Conservation (phyloP, 1,284 basidiomycete species). For the Tilletia horrida region DNA sequence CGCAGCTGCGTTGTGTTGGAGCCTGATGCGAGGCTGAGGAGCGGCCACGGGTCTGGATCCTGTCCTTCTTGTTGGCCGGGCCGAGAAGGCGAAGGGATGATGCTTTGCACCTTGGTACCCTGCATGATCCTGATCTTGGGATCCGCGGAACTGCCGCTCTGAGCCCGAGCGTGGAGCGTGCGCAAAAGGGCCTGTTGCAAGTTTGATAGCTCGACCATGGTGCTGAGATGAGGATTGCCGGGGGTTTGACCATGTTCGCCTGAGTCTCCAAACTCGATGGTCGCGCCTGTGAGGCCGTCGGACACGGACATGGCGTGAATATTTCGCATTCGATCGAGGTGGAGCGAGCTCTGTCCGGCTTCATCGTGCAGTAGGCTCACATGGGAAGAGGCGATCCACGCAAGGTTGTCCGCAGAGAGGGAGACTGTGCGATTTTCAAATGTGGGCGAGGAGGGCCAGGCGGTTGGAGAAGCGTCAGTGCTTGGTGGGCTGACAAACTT, state of each 20-base stretch:
- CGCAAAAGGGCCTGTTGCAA: slow-evolving; percentile 51
- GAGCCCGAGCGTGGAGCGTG: slow-evolving; percentile 30
- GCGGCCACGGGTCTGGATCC: slow-evolving; percentile 59
- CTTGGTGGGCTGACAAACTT: slow-evolving; percentile 30
- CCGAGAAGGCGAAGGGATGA: slow-evolving; percentile 56
- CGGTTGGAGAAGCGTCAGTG: slow-evolving; percentile 18
- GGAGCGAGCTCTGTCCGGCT: slow-evolving; percentile 22
- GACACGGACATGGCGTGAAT: slow-evolving; percentile 50
- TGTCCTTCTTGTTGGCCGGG: slow-evolving; percentile 27
- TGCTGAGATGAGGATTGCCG: slow-evolving; percentile 26
- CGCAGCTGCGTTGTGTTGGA: slow-evolving; percentile 13
- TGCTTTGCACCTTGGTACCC: slow-evolving; percentile 67
- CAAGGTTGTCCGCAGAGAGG: slow-evolving; percentile 46
- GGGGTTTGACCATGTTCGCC: neutral
- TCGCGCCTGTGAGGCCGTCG: slow-evolving; percentile 49
- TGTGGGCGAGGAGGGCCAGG: slow-evolving; percentile 26
- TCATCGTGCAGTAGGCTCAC: slow-evolving; percentile 37
- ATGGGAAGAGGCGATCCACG: slow-evolving; percentile 35
- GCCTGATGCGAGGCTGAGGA: slow-evolving; percentile 18
- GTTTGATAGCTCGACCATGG: slow-evolving; percentile 52
- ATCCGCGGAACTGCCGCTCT: slow-evolving; percentile 34
- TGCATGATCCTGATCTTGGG: slow-evolving; percentile 63
- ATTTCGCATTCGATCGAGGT: slow-evolving; percentile 34
- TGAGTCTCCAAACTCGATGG: slow-evolving; percentile 43
- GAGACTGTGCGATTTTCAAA: slow-evolving; percentile 50